Evolutionary conservation across 1,284 basidiomycete species (phyloP).

Genomic region (Microbotryomycetes sp.): DNA sequence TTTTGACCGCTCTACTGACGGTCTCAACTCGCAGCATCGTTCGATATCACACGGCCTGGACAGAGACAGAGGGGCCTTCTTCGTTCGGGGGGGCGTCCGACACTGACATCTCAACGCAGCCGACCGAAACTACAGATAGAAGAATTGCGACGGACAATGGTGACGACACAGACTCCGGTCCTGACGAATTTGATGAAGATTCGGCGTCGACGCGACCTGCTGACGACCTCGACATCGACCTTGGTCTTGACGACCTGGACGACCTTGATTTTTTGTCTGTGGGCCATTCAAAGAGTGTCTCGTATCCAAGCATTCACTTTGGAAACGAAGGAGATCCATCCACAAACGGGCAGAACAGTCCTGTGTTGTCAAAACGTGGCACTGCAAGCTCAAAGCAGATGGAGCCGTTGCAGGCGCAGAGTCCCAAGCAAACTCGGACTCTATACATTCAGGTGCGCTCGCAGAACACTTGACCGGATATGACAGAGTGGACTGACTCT

Average conservation of each 20-base stretch:
- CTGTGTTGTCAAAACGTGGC: background rate
- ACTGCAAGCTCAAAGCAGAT: conserved; percentile 14
- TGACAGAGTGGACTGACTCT: no score
- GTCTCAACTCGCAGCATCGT: conserved; percentile 8
- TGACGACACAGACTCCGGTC: conserved; percentile 7
- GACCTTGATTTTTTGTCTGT: conserved; percentile 34
- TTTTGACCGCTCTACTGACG: background rate
- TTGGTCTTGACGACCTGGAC: conserved; percentile 31
- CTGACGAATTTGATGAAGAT: conserved; percentile 6
- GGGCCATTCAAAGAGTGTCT: conserved; percentile 34
- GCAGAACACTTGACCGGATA: no score
- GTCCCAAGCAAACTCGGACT: background rate
- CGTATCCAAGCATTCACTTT: conserved; percentile 37
- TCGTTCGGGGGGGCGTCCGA: conserved; percentile 1
- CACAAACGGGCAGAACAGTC: conserved; percentile 5
- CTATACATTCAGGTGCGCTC: background rate
- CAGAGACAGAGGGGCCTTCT: conserved; percentile 26
- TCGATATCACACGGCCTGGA: conserved; percentile 37
- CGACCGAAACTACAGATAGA: conserved; percentile 1
- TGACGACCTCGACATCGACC: conserved; percentile 25
- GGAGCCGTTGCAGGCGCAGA: conserved; percentile 35
- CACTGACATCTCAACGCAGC: background rate
- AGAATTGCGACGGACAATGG: conserved; percentile 12
- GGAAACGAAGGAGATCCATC: conserved; percentile 37
- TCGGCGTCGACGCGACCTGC: conserved; percentile 9